phyloP scores from a whole-genome alignment of 768 basidiomycete genomes.

The Aureoboletus auriporus region DNA sequence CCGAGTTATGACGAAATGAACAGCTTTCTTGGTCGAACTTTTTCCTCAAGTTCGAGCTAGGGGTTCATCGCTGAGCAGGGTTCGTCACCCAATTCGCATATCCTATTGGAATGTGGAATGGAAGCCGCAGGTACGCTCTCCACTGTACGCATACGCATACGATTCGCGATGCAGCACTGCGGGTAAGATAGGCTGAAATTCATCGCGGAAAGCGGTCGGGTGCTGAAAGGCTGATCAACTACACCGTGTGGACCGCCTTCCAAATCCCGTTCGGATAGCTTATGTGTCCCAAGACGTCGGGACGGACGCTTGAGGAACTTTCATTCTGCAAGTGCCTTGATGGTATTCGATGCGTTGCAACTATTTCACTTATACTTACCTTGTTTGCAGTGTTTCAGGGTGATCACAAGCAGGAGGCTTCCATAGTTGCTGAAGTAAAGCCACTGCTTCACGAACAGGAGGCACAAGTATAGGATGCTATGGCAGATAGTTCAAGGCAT shows the following conservation, averaged over 20 bases:
- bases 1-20: neutral
- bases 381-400: slow-evolving; percentile 2
- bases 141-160: no score
- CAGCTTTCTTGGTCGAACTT: slow-evolving; percentile 59
- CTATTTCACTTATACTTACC: neutral
- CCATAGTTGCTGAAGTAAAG: neutral
- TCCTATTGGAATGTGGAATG: slow-evolving; percentile 10
- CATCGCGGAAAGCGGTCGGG: no score
- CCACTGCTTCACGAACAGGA: neutral
- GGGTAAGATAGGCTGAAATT: slow-evolving; percentile 8
- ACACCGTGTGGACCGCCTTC: slow-evolving; percentile 11
- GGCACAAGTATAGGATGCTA: neutral
- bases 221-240: neutral
- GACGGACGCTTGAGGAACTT: slow-evolving; percentile 12
- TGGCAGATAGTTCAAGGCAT: no score
- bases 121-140: slow-evolving; percentile 1
- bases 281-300: slow-evolving; percentile 14
- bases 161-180: no score
- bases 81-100: slow-evolving; percentile 5
- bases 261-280: slow-evolving; percentile 12
- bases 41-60: slow-evolving; percentile 60
- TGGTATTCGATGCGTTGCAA: neutral
- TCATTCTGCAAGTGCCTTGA: slow-evolving; percentile 9
- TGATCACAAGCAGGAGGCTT: neutral
- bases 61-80: slow-evolving; percentile 42